Evolutionary conservation across 805 yeast genomes (phyloP), one percentile per base, ranked within the genome.

Genomic region (Yamadazyma nakazawae): DNA sequence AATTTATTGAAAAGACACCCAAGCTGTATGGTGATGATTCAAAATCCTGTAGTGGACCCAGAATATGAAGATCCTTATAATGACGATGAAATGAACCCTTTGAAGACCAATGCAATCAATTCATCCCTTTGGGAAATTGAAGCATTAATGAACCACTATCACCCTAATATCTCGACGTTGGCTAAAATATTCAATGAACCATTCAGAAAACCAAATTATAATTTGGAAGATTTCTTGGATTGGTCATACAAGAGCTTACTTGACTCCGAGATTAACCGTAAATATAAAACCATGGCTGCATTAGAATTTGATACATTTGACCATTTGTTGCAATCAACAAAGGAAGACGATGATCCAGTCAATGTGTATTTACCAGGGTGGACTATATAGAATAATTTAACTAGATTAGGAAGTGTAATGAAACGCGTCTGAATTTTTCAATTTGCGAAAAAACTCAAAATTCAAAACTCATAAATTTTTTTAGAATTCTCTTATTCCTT

Each of bases 111-210:
- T 30, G 97, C 98, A 3, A 70, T 91, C 31, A 83, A 78, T 7
- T 87, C 96, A 0, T 91, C 97, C 0, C 66, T 91, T 40, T 94
- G 99, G 99, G 99, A 94, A 65, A 62, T 92, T 47, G 88, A 86
- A 49, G 75, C 96, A 0, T 67, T 87, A 47, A 80, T 84, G 71
- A 66, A 79, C 11, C 99, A 94, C 62, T 92, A 90, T 61, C 98
- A 94, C 67, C 97, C 98, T 13, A 94, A 94, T 58, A 89, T 94
- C 11, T 92, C 97, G 1, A 85, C 97, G 0, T 72, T 94, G 56
- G 97, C 97, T 14, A 84, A 82, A 61, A 87, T 94, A 26, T 86
- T 88, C 60, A 76, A 82, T 16, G 97, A 94, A 66, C 97, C 97
- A 2, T 92, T 90, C 70, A 80, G 84, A 60, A 94, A 94, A 63